Percentiles rank a stretch among this genome's conserved stretches.
phyloP scores from a whole-genome alignment of 768 basidiomycete species.

The Psilocybe cyanescens region DNA sequence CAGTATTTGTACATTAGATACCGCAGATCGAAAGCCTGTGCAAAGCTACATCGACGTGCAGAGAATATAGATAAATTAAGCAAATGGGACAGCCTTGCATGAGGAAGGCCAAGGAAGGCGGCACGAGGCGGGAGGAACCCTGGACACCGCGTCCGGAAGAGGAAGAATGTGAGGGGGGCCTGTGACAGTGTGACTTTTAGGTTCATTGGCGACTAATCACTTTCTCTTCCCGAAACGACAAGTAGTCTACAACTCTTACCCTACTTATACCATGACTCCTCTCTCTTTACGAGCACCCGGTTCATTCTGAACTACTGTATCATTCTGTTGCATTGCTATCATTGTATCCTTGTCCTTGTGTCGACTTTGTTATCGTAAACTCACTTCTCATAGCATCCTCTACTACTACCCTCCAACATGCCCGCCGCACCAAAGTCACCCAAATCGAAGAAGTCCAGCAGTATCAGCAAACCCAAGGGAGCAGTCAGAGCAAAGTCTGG shows the following conservation, averaged over 20 bases:
- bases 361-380: constrained; percentile 3
- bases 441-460: constrained; percentile 40
- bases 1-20: background rate
- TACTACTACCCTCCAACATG: constrained; percentile 25
- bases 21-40: background rate
- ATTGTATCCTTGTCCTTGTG: constrained; percentile 18
- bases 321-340: background rate
- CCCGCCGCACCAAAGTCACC: constrained; percentile 47
- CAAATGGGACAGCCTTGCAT: background rate
- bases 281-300: background rate
- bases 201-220: background rate
- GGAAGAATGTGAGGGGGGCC: background rate
- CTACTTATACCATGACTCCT: constrained; percentile 8
- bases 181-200: constrained; percentile 2
- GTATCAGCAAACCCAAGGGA: constrained; percentile 76
- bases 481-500: constrained; percentile 86
- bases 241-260: background rate
- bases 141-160: background rate
- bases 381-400: background rate
- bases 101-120: background rate
- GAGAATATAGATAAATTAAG: background rate
- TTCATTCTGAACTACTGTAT: background rate
- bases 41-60: background rate
- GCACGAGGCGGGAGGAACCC: constrained; percentile 3
- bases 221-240: constrained; percentile 3